These are phyloP conservation scores for Lachancea nothofagi DNA, from an alignment of 805 yeast species.

Conservation along the genomic window DNA sequence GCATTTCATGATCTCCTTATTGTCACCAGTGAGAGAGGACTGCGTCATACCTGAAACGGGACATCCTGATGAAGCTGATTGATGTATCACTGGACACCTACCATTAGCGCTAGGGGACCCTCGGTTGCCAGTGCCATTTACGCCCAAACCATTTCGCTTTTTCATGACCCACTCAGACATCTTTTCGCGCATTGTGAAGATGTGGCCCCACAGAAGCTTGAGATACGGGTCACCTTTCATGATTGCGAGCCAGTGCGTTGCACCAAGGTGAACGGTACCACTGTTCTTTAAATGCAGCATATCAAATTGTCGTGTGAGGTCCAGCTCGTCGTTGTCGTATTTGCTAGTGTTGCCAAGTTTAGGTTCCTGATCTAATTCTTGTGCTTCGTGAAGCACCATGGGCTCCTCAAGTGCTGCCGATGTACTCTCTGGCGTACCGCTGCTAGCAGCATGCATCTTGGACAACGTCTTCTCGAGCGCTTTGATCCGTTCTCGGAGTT, in stretches of 20 bases:
- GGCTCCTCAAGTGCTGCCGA: constrained; percentile 1
- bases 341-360: constrained; percentile 12
- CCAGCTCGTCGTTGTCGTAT: constrained; percentile 33
- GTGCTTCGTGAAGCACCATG: not conserved
- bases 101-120: constrained; percentile 4
- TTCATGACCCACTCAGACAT: constrained; percentile 32
- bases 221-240: constrained; percentile 55
- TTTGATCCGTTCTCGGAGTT: constrained; percentile 51
- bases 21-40: not conserved
- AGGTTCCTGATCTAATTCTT: constrained; percentile 3
- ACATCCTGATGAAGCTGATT: constrained; percentile 10
- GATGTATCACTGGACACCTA: constrained; percentile 26
- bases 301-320: constrained; percentile 39
- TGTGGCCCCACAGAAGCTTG: constrained; percentile 49
- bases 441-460: constrained; percentile 22
- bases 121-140: not conserved
- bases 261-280: constrained; percentile 42
- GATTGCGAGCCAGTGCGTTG: constrained; percentile 54
- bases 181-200: constrained; percentile 38
- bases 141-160: constrained; percentile 12
- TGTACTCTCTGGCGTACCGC: constrained; percentile 19
- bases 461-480: constrained; percentile 45
- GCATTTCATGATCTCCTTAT: constrained; percentile 9
- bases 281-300: constrained; percentile 40
- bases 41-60: constrained; percentile 4